Evolutionary conservation across 768 basidiomycete species (phyloP), one percentile per base, ranked within the genome.

Genomic region (Ramaria rubella): DNA sequence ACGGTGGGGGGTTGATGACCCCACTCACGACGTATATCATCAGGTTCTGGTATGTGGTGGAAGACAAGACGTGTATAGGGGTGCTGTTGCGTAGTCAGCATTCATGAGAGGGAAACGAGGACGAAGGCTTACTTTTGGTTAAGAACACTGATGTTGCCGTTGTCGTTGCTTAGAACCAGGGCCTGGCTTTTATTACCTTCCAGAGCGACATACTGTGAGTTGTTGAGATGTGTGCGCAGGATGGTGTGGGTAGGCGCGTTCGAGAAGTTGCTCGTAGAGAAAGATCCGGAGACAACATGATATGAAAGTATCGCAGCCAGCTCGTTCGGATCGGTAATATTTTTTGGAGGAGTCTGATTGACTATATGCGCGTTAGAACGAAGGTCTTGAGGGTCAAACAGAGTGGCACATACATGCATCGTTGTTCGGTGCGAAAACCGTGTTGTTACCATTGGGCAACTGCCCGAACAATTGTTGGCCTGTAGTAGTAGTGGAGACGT

Each of bases 141-240:
- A 23, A 81, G 65, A 21, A 80, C 70, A 24, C 72, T 69, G 12
- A 78, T 67, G 0, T 73, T 69, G 27, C 75, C 73, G 40, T 73
- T 71, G 1, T 58, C 60, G 19, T 67, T 67, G 3, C 75, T 70
- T 75, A 78, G 78, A 0, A 70, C 76, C 11, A 85, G 64, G 23
- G 82, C 85, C 60, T 86, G 85, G 0, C 70, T 70, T 61, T 76
- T 73, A 60, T 77, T 76, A 5, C 78, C 86, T 61, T 85, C 84
- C 0, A 88, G 77, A 21, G 63, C 66, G 7, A 84, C 79, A 27
- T 77, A 65, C 0, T 70, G 57, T 0, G 76, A 62, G 36, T 78
- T 74, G 42, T 77, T 78, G 42, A 87, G 73, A n/a, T 83, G 69
- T 0, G 86, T 84, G 38, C 83, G 77, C 1, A 82, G 83, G 53